phyloP scores from a whole-genome alignment of 352 stramenopile genomes.

The Globisporangium cederbergense region DNA sequence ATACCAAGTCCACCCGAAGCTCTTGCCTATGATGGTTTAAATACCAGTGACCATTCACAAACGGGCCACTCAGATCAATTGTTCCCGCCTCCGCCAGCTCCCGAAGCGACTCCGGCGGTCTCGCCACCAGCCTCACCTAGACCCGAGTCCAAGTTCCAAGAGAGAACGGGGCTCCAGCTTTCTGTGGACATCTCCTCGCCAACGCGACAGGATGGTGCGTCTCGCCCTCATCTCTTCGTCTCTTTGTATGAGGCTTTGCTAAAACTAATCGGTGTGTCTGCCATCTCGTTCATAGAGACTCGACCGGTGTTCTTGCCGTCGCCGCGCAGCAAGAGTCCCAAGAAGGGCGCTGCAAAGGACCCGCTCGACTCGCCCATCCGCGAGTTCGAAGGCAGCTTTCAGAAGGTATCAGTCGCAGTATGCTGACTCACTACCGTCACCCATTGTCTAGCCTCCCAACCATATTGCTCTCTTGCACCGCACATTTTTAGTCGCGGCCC shows the following conservation, averaged over 20 bases:
- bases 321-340: conserved; percentile 37
- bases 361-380: conserved; percentile 9
- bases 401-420: conserved; percentile 38
- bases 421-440: neutral
- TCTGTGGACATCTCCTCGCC: conserved; percentile 47
- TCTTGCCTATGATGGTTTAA: neutral
- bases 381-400: conserved; percentile 35
- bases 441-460: neutral
- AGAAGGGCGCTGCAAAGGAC: conserved; percentile 17
- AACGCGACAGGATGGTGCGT: conserved; percentile 40
- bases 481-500: conserved; percentile 36
- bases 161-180: conserved; percentile 44
- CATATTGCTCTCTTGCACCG: neutral
- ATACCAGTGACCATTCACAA: neutral
- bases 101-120: conserved; percentile 6
- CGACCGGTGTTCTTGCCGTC: conserved; percentile 51
- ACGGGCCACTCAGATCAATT: too few relatives aligned
- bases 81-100: neutral
- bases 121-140: conserved; percentile 16
- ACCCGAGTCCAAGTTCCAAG: conserved; percentile 47
- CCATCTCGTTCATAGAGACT: conserved; percentile 24
- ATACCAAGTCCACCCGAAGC: neutral
- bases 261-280: conserved; percentile 5
- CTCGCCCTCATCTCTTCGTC: neutral
- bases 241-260: neutral